Evolutionary conservation across 2,329 filamentous ascomycete species (phyloP).

Genomic region (Metarhizium guizhouense): DNA sequence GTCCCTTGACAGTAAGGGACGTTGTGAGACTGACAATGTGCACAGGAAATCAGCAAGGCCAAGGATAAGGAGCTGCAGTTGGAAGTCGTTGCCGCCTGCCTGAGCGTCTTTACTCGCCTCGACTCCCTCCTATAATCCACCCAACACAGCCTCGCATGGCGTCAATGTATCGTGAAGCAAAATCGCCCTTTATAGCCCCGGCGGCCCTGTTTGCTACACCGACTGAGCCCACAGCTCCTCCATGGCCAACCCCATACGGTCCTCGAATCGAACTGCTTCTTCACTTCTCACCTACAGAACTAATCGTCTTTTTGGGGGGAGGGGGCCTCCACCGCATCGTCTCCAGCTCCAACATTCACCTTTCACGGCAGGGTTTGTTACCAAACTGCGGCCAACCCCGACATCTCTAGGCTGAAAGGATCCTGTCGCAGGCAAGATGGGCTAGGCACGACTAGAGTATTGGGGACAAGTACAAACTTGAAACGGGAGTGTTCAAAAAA

Average conservation of each 20-base stretch:
- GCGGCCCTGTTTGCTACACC: not conserved
- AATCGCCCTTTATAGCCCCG: not conserved
- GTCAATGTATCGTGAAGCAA: not conserved
- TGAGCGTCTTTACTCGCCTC: slow-evolving; percentile 95
- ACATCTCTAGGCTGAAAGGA: not conserved
- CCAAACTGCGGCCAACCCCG: not conserved
- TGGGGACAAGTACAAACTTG: not conserved
- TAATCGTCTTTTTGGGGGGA: not conserved
- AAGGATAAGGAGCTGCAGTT: slow-evolving; percentile 95
- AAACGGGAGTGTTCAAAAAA: not conserved
- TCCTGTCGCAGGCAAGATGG: not conserved
- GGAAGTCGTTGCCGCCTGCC: slow-evolving; percentile 91
- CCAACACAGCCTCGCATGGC: not conserved
- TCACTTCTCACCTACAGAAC: not conserved
- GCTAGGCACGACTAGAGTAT: not conserved
- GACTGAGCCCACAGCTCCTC: not conserved
- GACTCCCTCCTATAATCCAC: slow-evolving; percentile 75
- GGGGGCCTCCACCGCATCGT: not conserved
- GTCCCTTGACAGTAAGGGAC: not conserved
- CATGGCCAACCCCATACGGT: not conserved
- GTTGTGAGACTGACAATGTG: not conserved
- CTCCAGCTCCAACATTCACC: not conserved
- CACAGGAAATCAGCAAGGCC: slow-evolving; percentile 65
- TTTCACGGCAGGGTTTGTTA: not conserved
- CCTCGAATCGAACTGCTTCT: not conserved